Conservation (phyloP, 176 grass and related monocot genomes). For the Oryza meyeriana region DNA sequence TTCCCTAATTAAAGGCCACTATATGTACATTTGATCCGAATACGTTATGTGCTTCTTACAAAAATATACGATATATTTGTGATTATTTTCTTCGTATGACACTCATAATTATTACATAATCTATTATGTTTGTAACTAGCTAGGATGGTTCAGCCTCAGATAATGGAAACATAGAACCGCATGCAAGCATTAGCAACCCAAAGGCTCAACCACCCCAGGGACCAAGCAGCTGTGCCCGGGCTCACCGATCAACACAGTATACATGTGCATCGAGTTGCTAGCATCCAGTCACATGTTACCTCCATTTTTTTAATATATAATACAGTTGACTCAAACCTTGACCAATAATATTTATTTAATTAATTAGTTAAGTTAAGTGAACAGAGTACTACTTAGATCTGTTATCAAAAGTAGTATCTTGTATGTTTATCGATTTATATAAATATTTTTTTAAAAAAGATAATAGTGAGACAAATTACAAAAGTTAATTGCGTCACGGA, state of each 20-base stretch:
- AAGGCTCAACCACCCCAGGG: neutral
- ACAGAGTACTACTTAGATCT: too few relatives aligned
- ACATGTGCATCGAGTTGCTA: neutral
- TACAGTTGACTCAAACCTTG: too few relatives aligned
- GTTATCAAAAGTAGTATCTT: too few relatives aligned
- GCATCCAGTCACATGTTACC: neutral
- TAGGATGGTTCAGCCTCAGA: neutral
- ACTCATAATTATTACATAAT: neutral
- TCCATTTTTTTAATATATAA: too few relatives aligned
- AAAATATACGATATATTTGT: neutral
- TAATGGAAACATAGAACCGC: neutral
- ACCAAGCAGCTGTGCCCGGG: neutral
- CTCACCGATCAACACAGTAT: neutral
- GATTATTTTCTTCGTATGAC: too few relatives aligned
- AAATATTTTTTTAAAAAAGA: too few relatives aligned
- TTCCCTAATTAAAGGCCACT: neutral
- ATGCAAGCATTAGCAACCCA: neutral
- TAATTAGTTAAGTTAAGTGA: too few relatives aligned
- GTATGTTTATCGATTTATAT: too few relatives aligned
- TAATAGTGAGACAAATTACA: too few relatives aligned
- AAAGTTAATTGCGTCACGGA: too few relatives aligned
- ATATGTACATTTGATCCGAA: neutral
- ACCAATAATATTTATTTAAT: too few relatives aligned
- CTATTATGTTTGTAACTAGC: neutral
- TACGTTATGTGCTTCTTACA: neutral